Base-by-base conservation (phyloP, 2,329 filamentous ascomycete genomes). In the Claviceps pazoutovae region DNA sequence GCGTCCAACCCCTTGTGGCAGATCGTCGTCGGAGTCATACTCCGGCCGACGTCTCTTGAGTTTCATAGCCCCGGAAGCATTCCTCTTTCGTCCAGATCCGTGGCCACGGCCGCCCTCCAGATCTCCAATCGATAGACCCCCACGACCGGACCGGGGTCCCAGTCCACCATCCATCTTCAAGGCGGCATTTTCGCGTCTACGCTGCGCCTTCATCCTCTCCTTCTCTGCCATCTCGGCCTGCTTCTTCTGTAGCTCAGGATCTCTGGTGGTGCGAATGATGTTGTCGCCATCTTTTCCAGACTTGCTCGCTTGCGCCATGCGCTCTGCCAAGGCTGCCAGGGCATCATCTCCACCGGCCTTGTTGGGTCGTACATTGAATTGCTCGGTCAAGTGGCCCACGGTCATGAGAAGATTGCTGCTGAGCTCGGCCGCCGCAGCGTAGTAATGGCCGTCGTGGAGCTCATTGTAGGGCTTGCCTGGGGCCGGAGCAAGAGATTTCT, bases 1-100 rank as follows among this genome's bases (percentile, higher is more conserved):
- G 50, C 79, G 77, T 36, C 75, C 75, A 46, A 71, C 72, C 36
- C 80, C 78, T 39, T 77, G 75, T 16, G 80, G 79, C 38, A 82
- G 72, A 54, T 86, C 84, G 58, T 88, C 84, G 59, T 89, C 86
- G 8, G 87, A 87, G 60, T 90, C 85, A 55, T 88, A 86, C 58
- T 86, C 85, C 54, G 74, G 71, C 41, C 74, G 72, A 36, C 74
- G 72, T 60, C 74, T 72, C 67, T 78, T 79, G 46, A 70, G 66
- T 56, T 76, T 76, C 34, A 69, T 66, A 13, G 68, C 65, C 11
- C 76, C 75, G 0, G 73, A 68, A 0, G 70, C 68, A 21, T 75
- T 73, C 55, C 76, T 74, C 63, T 81, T 81, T 43, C 78, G 72
- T 26, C 70, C 61, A n/a, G 69, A 68, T 21, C 70, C 72, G 13